These are phyloP conservation scores for Juglanconis oblonga DNA, from an alignment of 2,329 filamentous ascomycete species.

Conservation along the genomic window DNA sequence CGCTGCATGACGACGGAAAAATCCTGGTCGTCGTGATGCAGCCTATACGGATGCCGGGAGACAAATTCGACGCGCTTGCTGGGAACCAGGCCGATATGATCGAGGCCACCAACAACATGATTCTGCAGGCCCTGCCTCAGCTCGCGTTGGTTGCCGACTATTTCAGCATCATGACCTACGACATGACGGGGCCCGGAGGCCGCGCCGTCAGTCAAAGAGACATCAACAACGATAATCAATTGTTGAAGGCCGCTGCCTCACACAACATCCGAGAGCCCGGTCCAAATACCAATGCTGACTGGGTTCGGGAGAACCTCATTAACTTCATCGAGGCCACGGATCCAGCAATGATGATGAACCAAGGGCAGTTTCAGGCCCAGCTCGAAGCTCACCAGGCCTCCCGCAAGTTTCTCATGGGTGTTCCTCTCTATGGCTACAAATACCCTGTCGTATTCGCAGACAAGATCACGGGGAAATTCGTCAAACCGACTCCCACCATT, in stretches of 20 bases:
- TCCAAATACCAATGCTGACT: constrained; percentile 18
- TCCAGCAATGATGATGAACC: not conserved
- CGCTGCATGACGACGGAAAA: constrained; percentile 17
- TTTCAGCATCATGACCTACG: constrained; percentile 24
- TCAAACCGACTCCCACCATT: constrained; percentile 4
- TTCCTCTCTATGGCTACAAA: constrained; percentile 23
- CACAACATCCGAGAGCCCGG: constrained; percentile 19
- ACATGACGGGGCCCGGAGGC: constrained; percentile 21
- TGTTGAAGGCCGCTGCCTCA: constrained; percentile 1
- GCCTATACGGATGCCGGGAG: constrained; percentile 12
- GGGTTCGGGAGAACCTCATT: constrained; percentile 17
- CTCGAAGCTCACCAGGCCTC: constrained; percentile 6
- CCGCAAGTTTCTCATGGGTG: constrained; percentile 21
- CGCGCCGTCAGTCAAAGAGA: constrained; percentile 2
- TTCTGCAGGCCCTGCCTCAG: constrained; percentile 14
- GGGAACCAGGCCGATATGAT: not conserved
- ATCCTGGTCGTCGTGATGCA: constrained; percentile 22
- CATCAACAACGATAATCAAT: constrained; percentile 3
- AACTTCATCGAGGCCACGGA: constrained; percentile 14
- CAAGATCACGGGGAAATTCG: constrained; percentile 5
- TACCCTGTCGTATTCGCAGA: constrained; percentile 19
- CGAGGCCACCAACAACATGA: constrained; percentile 5
- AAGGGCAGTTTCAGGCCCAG: constrained; percentile 5
- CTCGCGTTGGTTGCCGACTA: constrained; percentile 21
- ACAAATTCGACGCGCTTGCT: constrained; percentile 4